phyloP scores from a whole-genome alignment of 2,329 filamentous ascomycete species.

The Xylariaceae sp. region DNA sequence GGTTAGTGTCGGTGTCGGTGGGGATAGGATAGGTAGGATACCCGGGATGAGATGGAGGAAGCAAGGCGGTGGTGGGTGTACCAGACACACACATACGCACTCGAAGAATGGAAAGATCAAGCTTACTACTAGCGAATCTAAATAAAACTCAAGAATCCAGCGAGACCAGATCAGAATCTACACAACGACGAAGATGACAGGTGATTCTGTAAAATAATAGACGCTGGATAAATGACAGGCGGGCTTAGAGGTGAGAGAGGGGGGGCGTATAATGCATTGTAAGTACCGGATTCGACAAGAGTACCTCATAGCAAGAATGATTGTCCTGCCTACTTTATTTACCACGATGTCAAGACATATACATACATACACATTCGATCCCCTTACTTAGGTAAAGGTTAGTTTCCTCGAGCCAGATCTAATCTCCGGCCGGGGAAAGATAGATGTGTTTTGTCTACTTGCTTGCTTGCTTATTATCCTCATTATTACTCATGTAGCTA shows the following conservation, averaged over 20 bases:
- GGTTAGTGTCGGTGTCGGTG: not conserved
- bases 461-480: too few relatives aligned
- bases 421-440: too few relatives aligned
- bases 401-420: too few relatives aligned
- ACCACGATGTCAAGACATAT: too few relatives aligned
- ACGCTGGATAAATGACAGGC: not conserved
- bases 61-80: not conserved
- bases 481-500: too few relatives aligned
- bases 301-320: too few relatives aligned
- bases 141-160: not conserved
- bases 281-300: too few relatives aligned
- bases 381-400: too few relatives aligned
- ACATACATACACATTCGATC: too few relatives aligned
- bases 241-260: too few relatives aligned
- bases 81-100: not conserved
- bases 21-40: not conserved
- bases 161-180: not conserved
- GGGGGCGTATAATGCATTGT: not conserved
- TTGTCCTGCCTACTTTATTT: too few relatives aligned
- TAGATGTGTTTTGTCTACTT: too few relatives aligned
- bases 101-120: not conserved
- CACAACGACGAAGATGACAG: not conserved
- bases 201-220: not conserved
- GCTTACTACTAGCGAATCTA: not conserved
- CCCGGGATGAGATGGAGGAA: not conserved